Evolutionary conservation across 257 asterid genomes (phyloP), one percentile per base, ranked within the genome.

Genomic region (Solanum lignicaule): DNA sequence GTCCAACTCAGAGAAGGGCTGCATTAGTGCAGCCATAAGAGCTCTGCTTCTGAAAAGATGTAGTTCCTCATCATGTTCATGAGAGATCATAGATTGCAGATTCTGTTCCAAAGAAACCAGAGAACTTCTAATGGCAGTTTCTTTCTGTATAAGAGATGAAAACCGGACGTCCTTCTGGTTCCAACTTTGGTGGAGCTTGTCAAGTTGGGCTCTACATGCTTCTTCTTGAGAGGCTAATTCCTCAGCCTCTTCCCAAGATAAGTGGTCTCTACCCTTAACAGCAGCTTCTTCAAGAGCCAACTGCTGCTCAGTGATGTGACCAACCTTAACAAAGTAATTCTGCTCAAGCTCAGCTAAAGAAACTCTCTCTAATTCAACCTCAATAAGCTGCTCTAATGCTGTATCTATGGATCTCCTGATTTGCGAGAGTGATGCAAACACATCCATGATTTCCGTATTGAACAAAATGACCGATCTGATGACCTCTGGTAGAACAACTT

Each of bases 161-260:
- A 91, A 88, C 86, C 93, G 95, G 83, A 91, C 21, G 91, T 95
- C 99, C 90, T 94, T 97, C 92, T 95, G 97, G 92, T 93, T 95
- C 99, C 99, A 97, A 87, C 95, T 91, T 89, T 92, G 96, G 91
- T 97, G 96, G 86, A 97, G 99, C 86, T 93, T 92, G 87, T 95
- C 99, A 90, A 97, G 94, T 92, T 95, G 99, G 82, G 91, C 95
- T 90, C 95, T 93, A 91, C 99, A 97, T 88, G 96, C 98, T 92
- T 97, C 99, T 94, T 97, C 99, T 91, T 96, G 99, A 88, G 99
- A 94, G 84, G 98, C 99, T 88, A 97, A 96, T 93, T 97, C 99
- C 90, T 97, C 99, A 75, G 99, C 98, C 92, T 97, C 99, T 92
- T 97, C 99, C 99, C 99, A 97, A 83, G 99, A 97, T 85, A 96